Evolutionary conservation across 176 grass and related monocot genomes (phyloP).

Genomic region (Panicum miliaceum): DNA sequence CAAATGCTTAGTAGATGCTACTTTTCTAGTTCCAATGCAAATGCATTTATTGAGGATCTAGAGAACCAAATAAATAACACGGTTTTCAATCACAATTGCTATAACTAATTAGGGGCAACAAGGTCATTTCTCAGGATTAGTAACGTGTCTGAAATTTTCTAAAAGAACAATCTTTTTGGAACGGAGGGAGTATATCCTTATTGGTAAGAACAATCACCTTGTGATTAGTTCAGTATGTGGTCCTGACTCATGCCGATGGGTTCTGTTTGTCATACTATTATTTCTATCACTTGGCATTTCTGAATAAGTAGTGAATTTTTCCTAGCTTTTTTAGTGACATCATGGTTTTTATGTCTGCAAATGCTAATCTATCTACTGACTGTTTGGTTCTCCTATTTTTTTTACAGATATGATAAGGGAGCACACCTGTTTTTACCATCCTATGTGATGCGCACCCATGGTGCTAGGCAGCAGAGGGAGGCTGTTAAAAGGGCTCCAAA

Average conservation of each 20-base stretch:
- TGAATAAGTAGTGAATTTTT: constrained; percentile 6
- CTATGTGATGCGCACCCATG: constrained; percentile 87
- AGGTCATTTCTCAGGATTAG: no score
- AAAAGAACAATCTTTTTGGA: no score
- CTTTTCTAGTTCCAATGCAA: no score
- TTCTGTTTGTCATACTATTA: constrained; percentile 11
- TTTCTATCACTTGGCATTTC: not conserved
- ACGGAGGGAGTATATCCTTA: not conserved
- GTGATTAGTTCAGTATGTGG: constrained; percentile 8
- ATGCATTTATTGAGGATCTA: no score
- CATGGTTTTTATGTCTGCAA: constrained; percentile 6
- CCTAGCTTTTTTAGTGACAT: not conserved
- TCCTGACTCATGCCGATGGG: constrained; percentile 23
- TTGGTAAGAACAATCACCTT: not conserved
- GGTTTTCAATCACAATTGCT: no score
- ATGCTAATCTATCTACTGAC: constrained; percentile 25
- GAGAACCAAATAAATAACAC: no score
- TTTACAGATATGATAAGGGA: constrained; percentile 83
- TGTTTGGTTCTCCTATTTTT: constrained; percentile 32
- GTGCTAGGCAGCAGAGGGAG: constrained; percentile 85
- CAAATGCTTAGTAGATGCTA: no score
- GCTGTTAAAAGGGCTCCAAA: constrained; percentile 70
- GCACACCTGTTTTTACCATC: constrained; percentile 94
- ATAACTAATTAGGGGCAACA: no score
- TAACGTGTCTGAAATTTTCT: no score